These are phyloP conservation scores for Lolium rigidum DNA, from an alignment of 176 grass and related monocot species.

Conservation along the genomic window DNA sequence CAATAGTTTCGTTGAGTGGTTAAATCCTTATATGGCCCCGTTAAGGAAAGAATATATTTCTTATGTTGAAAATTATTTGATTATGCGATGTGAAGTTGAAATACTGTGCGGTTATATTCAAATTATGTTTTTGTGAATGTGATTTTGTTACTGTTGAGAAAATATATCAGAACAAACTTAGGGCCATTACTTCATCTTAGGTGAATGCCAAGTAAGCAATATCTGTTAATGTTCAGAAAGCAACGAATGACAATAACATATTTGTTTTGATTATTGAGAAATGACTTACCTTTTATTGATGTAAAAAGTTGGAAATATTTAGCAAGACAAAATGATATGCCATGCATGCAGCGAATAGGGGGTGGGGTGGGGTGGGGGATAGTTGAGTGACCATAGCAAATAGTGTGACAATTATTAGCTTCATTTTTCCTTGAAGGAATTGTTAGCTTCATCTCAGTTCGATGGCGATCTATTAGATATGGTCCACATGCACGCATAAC, in stretches of 20 bases:
- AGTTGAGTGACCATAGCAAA: constrained; percentile 23
- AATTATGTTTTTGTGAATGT: background rate
- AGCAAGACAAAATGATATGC: too few relatives aligned
- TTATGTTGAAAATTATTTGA: too few relatives aligned
- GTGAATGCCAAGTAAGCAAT: background rate
- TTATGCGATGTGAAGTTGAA: background rate
- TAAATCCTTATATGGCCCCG: background rate
- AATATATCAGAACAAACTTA: background rate
- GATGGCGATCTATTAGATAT: too few relatives aligned
- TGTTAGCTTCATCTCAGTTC: too few relatives aligned
- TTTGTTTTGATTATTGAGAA: background rate
- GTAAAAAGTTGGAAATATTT: background rate
- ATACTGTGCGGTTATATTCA: background rate
- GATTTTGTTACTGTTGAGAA: background rate
- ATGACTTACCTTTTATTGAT: background rate
- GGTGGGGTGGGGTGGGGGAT: too few relatives aligned
- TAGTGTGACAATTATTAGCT: background rate
- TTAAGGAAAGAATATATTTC: background rate
- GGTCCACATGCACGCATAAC: too few relatives aligned
- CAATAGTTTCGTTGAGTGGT: background rate
- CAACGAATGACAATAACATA: background rate
- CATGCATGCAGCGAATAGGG: too few relatives aligned
- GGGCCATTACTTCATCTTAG: background rate
- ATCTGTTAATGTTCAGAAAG: too few relatives aligned
- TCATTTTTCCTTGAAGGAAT: too few relatives aligned